Percentiles rank a stretch among this genome's conserved stretches.
Conservation (phyloP, 768 basidiomycete genomes). For the Lactifluus echinatus region DNA sequence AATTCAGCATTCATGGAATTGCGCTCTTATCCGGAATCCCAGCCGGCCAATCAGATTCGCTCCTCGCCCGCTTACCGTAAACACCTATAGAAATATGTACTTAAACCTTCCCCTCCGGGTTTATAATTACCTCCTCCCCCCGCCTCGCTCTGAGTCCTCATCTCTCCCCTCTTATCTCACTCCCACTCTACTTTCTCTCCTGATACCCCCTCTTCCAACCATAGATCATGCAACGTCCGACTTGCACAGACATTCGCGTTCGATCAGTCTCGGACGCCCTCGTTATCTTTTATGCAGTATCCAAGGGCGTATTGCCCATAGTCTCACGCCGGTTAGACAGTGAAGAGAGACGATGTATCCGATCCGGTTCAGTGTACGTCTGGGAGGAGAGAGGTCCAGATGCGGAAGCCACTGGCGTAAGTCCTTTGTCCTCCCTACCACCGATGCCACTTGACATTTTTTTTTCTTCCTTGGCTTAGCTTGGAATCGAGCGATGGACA, state of each 20-base stretch:
- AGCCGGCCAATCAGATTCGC: conserved; percentile 11
- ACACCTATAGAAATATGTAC: conserved; percentile 16
- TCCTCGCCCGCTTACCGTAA: conserved; percentile 19
- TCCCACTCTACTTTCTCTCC: neutral
- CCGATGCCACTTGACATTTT: neutral
- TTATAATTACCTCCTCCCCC: conserved; percentile 5
- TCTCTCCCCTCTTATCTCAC: neutral
- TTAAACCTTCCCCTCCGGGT: conserved; percentile 11
- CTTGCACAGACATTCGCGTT: conserved; percentile 55
- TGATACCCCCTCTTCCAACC: neutral
- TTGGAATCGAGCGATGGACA: conserved; percentile 77
- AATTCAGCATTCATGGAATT: conserved; percentile 18
- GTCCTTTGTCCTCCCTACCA: conserved; percentile 20
- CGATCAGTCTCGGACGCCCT: conserved; percentile 60
- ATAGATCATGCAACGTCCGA: conserved; percentile 52
- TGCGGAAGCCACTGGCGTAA: conserved; percentile 56
- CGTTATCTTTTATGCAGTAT: conserved; percentile 67
- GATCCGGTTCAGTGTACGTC: conserved; percentile 68
- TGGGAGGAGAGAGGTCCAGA: conserved; percentile 76
- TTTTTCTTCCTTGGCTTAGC: conserved; percentile 29
- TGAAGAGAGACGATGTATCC: conserved; percentile 61
- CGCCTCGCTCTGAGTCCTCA: neutral
- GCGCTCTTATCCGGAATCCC: conserved; percentile 16
- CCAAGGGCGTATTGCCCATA: conserved; percentile 48
- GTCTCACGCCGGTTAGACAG: conserved; percentile 65